These are phyloP conservation scores for Streptanthus diversifolius DNA, from an alignment of 345 rosid genomes.

Conservation along the genomic window DNA sequence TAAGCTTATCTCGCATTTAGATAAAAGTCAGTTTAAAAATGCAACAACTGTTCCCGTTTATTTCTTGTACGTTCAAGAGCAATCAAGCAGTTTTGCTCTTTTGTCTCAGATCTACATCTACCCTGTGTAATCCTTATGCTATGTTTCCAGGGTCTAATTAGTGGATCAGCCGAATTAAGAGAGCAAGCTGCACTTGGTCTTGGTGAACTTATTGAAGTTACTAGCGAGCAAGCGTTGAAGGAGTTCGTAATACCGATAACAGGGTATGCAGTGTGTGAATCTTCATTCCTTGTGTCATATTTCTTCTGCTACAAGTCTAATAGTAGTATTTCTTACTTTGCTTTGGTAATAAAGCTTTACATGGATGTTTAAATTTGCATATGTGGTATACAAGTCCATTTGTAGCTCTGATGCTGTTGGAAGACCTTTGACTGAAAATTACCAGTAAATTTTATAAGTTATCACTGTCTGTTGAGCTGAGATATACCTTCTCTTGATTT, in stretches of 20 bases:
- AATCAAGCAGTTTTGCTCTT: background rate
- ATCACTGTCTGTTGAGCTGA: background rate
- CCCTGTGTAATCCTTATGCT: background rate
- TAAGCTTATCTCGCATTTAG: background rate
- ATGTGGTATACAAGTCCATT: background rate
- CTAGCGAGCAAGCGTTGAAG: conserved; percentile 81
- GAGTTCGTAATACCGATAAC: conserved; percentile 94
- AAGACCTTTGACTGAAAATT: background rate
- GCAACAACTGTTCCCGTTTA: background rate
- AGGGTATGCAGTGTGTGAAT: conserved; percentile 55
- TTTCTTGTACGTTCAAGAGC: background rate
- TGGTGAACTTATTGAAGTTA: conserved; percentile 96
- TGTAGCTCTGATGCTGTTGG: background rate
- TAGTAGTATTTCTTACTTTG: background rate
- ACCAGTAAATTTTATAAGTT: background rate
- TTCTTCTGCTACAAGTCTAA: background rate
- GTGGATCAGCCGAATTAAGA: conserved; percentile 89
- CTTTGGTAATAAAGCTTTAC: conserved; percentile 6
- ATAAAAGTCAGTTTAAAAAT: background rate
- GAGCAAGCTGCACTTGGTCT: conserved; percentile 98
- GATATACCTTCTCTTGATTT: conserved; percentile 10
- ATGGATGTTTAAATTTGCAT: conserved; percentile 1
- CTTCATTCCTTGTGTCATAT: conserved; percentile 10
- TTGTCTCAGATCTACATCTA: background rate
- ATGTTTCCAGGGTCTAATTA: conserved; percentile 61